Evolutionary conservation across 176 grass and related monocot genomes (phyloP), one percentile per base, ranked within the genome.

Genomic region (Cocos nucifera): DNA sequence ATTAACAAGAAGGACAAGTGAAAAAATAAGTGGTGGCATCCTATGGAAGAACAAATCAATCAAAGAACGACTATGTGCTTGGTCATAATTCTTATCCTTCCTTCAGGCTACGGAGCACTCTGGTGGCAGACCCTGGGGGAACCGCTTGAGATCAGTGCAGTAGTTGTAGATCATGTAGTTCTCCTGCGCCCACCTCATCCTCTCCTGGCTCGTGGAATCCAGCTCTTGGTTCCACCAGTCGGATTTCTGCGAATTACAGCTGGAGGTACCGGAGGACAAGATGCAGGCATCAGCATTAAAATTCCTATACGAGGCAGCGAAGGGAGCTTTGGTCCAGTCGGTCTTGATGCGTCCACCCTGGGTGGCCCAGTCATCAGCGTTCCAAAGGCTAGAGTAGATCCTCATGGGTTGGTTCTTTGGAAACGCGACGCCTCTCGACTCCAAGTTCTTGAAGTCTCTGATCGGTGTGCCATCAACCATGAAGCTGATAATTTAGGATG

Each of bases 91-190:
- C 30, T 10, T 44, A 20, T 17, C 17, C 19, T 62, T 30, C 5
- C 7, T 14, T 65, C 63, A 52, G 48, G 49, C 49, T 51, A 62
- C 14, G 60, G 19, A 65, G 49, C 63, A 65, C 49, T 65, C 63
- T 4, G 15, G 63, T 25, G 63, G 49, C 5, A 28, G 15, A 21
- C 49, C 49, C 22, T 29, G 63, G 4, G 63, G 49, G 63, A 65
- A 65, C 6, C 63, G 50, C 50, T 53, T 65, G 22, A 17, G 14
- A 9, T 65, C 63, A 14, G 5, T 53, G 63, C 63, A 65, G 63
- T 53, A 65, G 63, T 53, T 28, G 49, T 65, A 65, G 48, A 65
- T 65, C 63, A 65, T 65, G 63, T 27, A 65, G 22, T 65, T 65
- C 49, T 65, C 50, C 16, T 28, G 49, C 49, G 8, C 63, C 63